Conservation (phyloP, 257 asterid species). For the Linaria vulgaris region DNA sequence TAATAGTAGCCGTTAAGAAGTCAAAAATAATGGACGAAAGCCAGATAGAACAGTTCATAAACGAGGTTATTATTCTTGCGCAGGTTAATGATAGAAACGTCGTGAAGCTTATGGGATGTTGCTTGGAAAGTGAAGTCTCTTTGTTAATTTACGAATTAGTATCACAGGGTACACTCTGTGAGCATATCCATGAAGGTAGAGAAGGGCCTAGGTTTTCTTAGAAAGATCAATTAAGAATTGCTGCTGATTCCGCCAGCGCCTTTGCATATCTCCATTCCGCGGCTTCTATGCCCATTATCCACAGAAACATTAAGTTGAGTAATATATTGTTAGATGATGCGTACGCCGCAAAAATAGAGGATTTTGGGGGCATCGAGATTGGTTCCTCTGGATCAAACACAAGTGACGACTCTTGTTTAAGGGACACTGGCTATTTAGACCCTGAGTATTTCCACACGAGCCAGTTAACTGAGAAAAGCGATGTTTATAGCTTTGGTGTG, state of each 20-base stretch:
- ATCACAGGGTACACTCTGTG: constrained; percentile 30
- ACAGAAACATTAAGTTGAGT: constrained; percentile 43
- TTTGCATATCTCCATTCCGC: constrained; percentile 47
- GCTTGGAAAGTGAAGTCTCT: constrained; percentile 45
- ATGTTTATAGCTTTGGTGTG: constrained; percentile 49
- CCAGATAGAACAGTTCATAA: constrained; percentile 39
- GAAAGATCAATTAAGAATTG: constrained; percentile 37
- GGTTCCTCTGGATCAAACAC: constrained; percentile 48
- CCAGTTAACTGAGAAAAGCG: constrained; percentile 53
- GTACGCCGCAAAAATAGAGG: constrained; percentile 40
- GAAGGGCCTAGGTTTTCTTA: constrained; percentile 41
- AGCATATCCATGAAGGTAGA: constrained; percentile 31
- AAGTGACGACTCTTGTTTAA: constrained; percentile 49
- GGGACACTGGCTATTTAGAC: constrained; percentile 55
- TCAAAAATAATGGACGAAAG: constrained; percentile 33
- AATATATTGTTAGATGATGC: constrained; percentile 36
- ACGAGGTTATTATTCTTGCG: constrained; percentile 45
- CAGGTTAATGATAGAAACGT: constrained; percentile 45
- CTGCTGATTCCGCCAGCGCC: constrained; percentile 41
- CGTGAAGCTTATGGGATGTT: constrained; percentile 46
- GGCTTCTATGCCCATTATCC: constrained; percentile 39
- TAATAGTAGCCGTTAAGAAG: constrained; percentile 39
- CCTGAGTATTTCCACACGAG: constrained; percentile 51
- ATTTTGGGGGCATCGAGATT: constrained; percentile 63
- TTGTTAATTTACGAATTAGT: constrained; percentile 35